These are phyloP conservation scores for Arthrobotrys conoides DNA, from an alignment of 2,329 filamentous ascomycete species.

Conservation along the genomic window DNA sequence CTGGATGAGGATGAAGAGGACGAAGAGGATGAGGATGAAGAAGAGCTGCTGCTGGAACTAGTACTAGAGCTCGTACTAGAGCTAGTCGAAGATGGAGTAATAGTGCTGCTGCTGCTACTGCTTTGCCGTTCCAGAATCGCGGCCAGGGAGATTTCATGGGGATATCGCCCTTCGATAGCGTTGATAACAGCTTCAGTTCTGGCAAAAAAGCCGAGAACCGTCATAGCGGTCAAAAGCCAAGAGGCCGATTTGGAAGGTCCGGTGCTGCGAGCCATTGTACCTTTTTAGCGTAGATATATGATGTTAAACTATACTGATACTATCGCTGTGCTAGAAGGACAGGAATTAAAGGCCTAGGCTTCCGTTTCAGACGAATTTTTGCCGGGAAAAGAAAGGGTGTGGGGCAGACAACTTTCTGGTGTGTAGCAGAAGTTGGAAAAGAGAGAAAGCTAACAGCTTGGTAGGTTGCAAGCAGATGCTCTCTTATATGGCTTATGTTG, in stretches of 20 bases:
- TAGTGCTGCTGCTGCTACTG: not conserved
- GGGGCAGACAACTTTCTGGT: not conserved
- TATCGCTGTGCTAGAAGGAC: not conserved
- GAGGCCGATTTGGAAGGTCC: constrained; percentile 23
- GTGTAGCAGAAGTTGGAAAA: not conserved
- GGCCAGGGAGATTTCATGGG: constrained; percentile 1
- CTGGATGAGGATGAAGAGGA: not conserved
- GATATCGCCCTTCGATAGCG: constrained; percentile 6
- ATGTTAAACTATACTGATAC: not conserved
- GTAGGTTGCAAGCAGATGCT: not conserved
- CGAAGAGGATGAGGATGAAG: not conserved
- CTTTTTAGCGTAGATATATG: not conserved
- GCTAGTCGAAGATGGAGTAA: not conserved
- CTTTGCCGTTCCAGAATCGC: not conserved
- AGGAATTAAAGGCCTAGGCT: not conserved
- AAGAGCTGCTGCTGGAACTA: not conserved
- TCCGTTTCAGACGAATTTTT: not conserved
- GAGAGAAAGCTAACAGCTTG: constrained; percentile 9
- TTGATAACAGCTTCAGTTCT: constrained; percentile 15
- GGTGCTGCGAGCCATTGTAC: constrained; percentile 27
- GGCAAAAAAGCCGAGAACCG: constrained; percentile 15
- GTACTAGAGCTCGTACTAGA: not conserved
- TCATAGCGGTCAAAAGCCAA: constrained; percentile 34
- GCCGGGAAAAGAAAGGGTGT: not conserved
- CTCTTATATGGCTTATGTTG: constrained; percentile 34